phyloP scores from a whole-genome alignment of 2,329 filamentous ascomycete genomes.

The Pseudocercospora fuligena region DNA sequence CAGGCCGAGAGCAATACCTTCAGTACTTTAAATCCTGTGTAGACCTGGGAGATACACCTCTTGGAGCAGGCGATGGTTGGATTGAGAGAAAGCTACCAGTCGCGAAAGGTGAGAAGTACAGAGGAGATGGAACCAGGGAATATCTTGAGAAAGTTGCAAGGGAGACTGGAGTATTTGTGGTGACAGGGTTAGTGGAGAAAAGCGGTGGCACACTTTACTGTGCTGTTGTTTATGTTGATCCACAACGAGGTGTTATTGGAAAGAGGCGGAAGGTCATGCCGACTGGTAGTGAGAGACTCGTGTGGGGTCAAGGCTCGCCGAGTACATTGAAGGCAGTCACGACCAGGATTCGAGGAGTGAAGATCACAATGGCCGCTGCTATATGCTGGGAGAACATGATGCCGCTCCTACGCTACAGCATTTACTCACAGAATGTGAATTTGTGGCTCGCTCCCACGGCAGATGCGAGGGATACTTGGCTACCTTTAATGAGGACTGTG shows the following conservation, averaged over 20 bases:
- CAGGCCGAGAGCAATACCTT: constrained; percentile 81
- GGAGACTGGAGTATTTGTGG: constrained; percentile 80
- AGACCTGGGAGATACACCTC: constrained; percentile 79
- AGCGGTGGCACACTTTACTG: constrained; percentile 85
- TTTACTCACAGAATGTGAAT: constrained; percentile 91
- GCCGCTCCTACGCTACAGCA: constrained; percentile 79
- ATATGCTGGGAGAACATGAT: constrained; percentile 98
- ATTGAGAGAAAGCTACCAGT: constrained; percentile 63
- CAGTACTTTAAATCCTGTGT: constrained; percentile 78
- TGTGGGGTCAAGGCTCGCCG: constrained; percentile 87
- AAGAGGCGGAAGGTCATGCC: constrained; percentile 95
- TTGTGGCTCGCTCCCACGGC: constrained; percentile 90
- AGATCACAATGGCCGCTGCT: constrained; percentile 79
- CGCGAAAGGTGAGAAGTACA: constrained; percentile 51
- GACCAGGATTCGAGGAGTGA: constrained; percentile 77
- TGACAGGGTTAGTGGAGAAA: constrained; percentile 79
- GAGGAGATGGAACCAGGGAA: constrained; percentile 80
- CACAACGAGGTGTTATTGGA: constrained; percentile 71
- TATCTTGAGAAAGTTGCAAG: constrained; percentile 74
- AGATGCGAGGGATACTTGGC: constrained; percentile 82
- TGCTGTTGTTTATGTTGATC: constrained; percentile 79
- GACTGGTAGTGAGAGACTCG: constrained; percentile 79
- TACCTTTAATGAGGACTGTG: constrained; percentile 78
- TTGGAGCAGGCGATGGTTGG: constrained; percentile 75
- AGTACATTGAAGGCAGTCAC: constrained; percentile 78